Percentiles rank a stretch among this genome's conserved stretches.
Evolutionary conservation across 2,329 filamentous ascomycete species (phyloP).

Genomic region (Pleurostoma richardsiae): DNA sequence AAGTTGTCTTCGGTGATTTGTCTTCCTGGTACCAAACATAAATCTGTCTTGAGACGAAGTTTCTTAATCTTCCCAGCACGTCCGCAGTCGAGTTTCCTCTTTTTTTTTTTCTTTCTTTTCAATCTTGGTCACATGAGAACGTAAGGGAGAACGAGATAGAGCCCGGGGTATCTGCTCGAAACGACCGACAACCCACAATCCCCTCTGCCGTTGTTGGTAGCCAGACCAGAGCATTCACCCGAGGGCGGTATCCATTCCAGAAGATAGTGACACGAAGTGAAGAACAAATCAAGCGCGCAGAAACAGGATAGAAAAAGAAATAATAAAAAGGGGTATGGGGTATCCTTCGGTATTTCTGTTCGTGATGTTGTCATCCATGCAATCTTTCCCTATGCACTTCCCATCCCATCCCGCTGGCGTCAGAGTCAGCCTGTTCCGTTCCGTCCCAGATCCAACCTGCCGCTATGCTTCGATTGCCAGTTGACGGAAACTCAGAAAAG

Average conservation of each 20-base stretch:
- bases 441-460: neutral
- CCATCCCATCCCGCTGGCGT: neutral
- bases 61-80: too few species aligned
- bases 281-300: neutral
- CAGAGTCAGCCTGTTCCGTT: neutral
- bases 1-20: neutral
- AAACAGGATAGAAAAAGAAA: neutral
- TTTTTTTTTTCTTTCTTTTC: neutral
- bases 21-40: neutral
- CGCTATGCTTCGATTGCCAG: neutral
- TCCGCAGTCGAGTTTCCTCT: neutral
- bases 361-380: constrained; percentile 9
- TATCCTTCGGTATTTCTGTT: constrained; percentile 11
- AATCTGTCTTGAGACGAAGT: neutral
- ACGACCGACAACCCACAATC: neutral
- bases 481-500: neutral
- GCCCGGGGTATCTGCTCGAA: neutral
- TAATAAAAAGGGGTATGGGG: constrained; percentile 3
- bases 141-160: neutral
- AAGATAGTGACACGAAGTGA: constrained; percentile 8
- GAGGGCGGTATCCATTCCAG: neutral
- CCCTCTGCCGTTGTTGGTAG: neutral
- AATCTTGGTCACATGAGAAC: neutral
- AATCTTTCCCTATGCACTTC: constrained; percentile 4
- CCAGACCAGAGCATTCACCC: constrained; percentile 1